phyloP scores from a whole-genome alignment of 1,284 basidiomycete species.

The Irpex sp. region DNA sequence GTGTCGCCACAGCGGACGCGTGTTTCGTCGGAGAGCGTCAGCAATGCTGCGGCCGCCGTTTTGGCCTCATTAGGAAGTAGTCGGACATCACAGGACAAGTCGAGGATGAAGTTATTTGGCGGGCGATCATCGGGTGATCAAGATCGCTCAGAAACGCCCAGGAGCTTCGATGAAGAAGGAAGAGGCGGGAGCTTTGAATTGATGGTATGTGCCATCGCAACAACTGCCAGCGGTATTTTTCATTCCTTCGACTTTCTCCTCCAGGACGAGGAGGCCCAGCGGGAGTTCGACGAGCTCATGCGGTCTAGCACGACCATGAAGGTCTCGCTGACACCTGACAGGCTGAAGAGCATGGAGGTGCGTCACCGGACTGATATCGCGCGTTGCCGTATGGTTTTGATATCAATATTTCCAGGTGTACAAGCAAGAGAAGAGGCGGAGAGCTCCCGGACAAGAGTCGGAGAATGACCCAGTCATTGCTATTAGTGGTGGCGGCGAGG shows the following conservation, averaged over 20 bases:
- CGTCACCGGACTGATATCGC: constrained; percentile 18
- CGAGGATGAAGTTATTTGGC: constrained; percentile 51
- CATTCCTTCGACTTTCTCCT: constrained; percentile 1
- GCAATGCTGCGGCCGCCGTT: constrained; percentile 18
- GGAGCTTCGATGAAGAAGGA: constrained; percentile 13
- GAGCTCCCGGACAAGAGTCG: constrained; percentile 6
- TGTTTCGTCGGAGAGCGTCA: constrained; percentile 38
- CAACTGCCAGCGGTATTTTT: constrained; percentile 7
- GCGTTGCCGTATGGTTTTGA: background rate
- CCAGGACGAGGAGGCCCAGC: constrained; percentile 47
- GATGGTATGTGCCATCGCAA: constrained; percentile 18
- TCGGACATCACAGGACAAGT: constrained; percentile 59
- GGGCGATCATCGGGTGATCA: constrained; percentile 29
- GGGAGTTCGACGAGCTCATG: constrained; percentile 90
- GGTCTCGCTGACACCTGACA: constrained; percentile 90
- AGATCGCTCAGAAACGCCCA: constrained; percentile 20
- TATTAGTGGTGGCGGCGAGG: constrained; percentile 10
- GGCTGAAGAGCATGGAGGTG: constrained; percentile 89
- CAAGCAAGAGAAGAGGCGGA: constrained; percentile 22
- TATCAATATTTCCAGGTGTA: constrained; percentile 18
- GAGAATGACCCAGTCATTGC: constrained; percentile 19
- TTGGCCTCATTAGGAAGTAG: constrained; percentile 31
- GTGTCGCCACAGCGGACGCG: constrained; percentile 23
- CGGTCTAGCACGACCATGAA: constrained; percentile 87
- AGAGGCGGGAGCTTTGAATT: constrained; percentile 12